Base-by-base conservation (phyloP, 179 eudicot genomes). In the Camellia oleifera region DNA sequence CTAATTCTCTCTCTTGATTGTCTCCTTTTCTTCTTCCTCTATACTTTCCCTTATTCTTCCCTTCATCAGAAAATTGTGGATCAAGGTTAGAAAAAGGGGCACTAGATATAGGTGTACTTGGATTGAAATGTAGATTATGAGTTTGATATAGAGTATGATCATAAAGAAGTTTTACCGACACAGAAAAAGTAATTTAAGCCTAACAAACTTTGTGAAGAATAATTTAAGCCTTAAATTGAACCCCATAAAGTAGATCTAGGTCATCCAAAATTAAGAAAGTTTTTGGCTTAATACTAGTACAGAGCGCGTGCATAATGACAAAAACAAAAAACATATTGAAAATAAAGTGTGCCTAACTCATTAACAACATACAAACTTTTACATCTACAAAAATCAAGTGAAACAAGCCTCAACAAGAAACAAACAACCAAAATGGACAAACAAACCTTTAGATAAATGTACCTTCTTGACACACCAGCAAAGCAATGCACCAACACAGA, bases 381-480 rank as follows among this genome's bases (percentile, higher is more conserved):
- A 46, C 48, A 64, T 63, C 20, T 26, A 14, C 15, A 48, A 64
- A 77, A 8, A 76, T 48, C 12, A 75, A 75, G 15, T 18, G 6
- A 23, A 14, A 23, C 6, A 50, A 48, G 56, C 17, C 23, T 48
- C 57, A 8, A 50, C 50, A 77, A 50, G 44, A 64, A 66, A 53
- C 56, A 73, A 32, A 7, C 13, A 32, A 32, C 32, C 32, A 32
- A 64, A 23, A 62, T 5, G 18, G 62, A 20, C 58, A 54, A 71
- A 48, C 8, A 2, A 56, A 20, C 13, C 61, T 56, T 8, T 17
- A 64, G 17, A 20, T 20, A 15, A 58, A 40, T 32, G 17, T 89
- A 95, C 99, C 98, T 96, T 87, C 99, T 92, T 8, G 99, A 23
- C 1, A 96, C 98, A 65, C 99, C 99, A 48, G 99, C 99, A 86